A percentile compares a stretch with the other conserved stretches of the same genome.
Evolutionary conservation across 352 stramenopile genomes (phyloP).

Genomic region (Phytophthora cryptogea): DNA sequence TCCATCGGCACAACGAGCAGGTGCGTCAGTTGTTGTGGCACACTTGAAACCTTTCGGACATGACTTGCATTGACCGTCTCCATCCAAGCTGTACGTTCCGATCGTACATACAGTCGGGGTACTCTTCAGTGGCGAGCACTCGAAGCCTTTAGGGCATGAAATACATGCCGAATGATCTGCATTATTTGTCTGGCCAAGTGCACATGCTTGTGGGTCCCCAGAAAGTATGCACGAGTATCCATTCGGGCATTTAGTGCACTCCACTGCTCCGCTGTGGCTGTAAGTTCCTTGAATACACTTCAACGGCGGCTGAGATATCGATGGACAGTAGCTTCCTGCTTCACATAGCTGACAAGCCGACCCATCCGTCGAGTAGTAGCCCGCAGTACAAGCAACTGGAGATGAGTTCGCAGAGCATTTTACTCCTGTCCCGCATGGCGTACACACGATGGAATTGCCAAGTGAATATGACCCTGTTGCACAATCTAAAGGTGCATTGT

Average conservation of each 20-base stretch:
- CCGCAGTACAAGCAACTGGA: slow-evolving; percentile 30
- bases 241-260: slow-evolving; percentile 50
- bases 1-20: slow-evolving; percentile 40
- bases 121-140: slow-evolving; percentile 38
- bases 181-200: slow-evolving; percentile 47
- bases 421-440: slow-evolving; percentile 47
- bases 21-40: slow-evolving; percentile 32
- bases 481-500: slow-evolving; percentile 23
- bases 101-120: slow-evolving; percentile 22
- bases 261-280: slow-evolving; percentile 40
- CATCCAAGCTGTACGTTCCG: slow-evolving; percentile 50
- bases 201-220: slow-evolving; percentile 36
- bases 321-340: slow-evolving; percentile 46
- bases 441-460: slow-evolving; percentile 40
- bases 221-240: slow-evolving; percentile 46
- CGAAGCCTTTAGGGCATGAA: slow-evolving; percentile 47
- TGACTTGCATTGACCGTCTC: slow-evolving; percentile 41
- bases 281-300: slow-evolving; percentile 44
- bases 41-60: slow-evolving; percentile 63
- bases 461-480: slow-evolving; percentile 50
- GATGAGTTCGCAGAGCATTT: slow-evolving; percentile 41
- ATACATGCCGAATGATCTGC: slow-evolving; percentile 47
- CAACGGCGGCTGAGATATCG: slow-evolving; percentile 26
- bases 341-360: slow-evolving; percentile 36
- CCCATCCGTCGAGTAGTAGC: slow-evolving; percentile 35